Conservation (phyloP, 495 filamentous ascomycete species). For the Neurospora discreta region DNA sequence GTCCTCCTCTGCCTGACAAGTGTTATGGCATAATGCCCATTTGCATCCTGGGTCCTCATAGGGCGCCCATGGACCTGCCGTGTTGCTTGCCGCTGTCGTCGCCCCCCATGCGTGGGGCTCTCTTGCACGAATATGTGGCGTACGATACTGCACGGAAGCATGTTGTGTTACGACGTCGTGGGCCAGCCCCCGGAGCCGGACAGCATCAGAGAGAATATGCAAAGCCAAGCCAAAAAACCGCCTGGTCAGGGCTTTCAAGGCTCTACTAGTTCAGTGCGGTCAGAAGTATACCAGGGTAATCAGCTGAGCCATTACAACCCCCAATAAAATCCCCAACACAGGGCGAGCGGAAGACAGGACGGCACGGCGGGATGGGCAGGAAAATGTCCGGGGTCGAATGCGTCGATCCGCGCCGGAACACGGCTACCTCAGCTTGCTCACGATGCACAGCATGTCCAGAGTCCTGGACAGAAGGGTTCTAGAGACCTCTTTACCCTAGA, state of each 20-base stretch:
- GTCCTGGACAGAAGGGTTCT: neutral
- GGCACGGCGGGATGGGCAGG: neutral
- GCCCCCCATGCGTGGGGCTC: neutral
- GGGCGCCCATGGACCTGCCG: neutral
- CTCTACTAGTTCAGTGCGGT: neutral
- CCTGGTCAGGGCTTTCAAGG: neutral
- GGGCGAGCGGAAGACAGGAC: neutral
- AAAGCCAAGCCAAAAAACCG: neutral
- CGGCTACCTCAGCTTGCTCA: neutral
- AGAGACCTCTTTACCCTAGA: constrained; percentile 7
- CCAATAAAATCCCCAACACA: neutral
- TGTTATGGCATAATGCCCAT: neutral
- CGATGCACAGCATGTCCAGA: neutral
- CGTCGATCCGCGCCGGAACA: neutral
- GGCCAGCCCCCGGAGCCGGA: neutral
- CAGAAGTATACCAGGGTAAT: neutral
- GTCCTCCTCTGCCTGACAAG: neutral
- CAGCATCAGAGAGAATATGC: neutral
- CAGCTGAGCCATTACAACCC: neutral
- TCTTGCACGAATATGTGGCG: neutral
- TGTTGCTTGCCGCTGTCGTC: neutral
- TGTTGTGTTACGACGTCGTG: neutral
- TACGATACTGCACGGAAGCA: neutral
- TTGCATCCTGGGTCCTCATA: neutral
- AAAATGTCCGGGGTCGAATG: neutral